Conservation (phyloP, 1,139 yeast species). For the Candida gigantensis region DNA sequence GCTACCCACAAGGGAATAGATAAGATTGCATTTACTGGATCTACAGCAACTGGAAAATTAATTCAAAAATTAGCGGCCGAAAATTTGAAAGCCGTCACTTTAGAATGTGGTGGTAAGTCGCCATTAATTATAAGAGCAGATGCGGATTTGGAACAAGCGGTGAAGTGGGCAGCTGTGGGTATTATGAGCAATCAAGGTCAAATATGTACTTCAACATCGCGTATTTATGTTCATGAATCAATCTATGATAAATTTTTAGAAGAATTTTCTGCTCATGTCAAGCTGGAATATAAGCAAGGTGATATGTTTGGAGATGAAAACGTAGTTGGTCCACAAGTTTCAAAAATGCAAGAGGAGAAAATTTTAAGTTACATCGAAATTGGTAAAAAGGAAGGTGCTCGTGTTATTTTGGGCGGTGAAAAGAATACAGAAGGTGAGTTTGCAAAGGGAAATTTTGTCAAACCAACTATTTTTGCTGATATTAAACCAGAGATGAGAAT, state of each 20-base stretch:
- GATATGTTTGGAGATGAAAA: slow-evolving; percentile 57
- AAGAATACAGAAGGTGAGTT: slow-evolving; percentile 37
- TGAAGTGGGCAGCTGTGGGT: slow-evolving; percentile 84
- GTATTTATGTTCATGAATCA: slow-evolving; percentile 45
- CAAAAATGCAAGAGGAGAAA: slow-evolving; percentile 66
- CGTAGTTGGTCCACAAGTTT: slow-evolving; percentile 79
- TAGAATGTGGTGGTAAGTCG: slow-evolving; percentile 93
- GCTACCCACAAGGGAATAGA: slow-evolving; percentile 57
- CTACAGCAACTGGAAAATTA: slow-evolving; percentile 61
- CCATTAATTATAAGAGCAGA: slow-evolving; percentile 72
- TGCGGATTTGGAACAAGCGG: slow-evolving; percentile 78
- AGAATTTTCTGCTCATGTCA: slow-evolving; percentile 35
- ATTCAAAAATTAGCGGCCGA: slow-evolving; percentile 63
- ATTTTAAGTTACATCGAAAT: slow-evolving; percentile 50
- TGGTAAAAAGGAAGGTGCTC: slow-evolving; percentile 61
- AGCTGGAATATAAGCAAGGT: slow-evolving; percentile 56
- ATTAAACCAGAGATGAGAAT: slow-evolving; percentile 54
- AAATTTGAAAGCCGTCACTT: slow-evolving; percentile 68
- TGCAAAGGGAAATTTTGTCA: slow-evolving; percentile 48
- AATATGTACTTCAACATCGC: slow-evolving; percentile 48
- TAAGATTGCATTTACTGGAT: slow-evolving; percentile 69
- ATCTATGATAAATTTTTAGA: slow-evolving; percentile 52
- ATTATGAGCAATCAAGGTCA: slow-evolving; percentile 73
- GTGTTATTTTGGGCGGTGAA: slow-evolving; percentile 49
- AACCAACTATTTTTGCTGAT: slow-evolving; percentile 58